Percentiles rank a stretch among this genome's conserved stretches.
These are phyloP conservation scores for Lomentospora prolificans DNA, from an alignment of 2,329 filamentous ascomycete species.

Conservation along the genomic window DNA sequence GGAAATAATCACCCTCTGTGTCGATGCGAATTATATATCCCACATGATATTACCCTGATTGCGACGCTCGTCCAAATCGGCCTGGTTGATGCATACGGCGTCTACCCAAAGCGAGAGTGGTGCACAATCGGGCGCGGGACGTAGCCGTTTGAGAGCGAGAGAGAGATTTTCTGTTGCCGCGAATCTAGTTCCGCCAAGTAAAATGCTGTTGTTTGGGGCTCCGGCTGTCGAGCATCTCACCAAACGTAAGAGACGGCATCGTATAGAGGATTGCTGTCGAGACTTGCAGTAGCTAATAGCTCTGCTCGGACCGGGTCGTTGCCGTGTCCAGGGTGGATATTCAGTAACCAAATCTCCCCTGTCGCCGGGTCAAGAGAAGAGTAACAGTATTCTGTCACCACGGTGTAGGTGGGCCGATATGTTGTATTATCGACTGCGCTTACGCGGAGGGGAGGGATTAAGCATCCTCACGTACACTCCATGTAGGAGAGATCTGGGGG, in stretches of 20 bases:
- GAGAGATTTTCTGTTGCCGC: neutral
- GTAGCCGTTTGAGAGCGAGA: neutral
- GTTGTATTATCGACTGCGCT: too few species aligned
- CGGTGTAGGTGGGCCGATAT: too few species aligned
- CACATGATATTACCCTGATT: neutral
- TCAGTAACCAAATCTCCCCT: neutral
- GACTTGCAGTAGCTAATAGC: neutral
- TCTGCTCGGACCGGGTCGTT: neutral
- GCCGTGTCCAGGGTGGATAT: neutral
- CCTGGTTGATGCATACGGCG: neutral
- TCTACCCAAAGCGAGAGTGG: neutral
- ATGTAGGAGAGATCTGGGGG: too few species aligned
- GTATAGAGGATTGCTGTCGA: neutral
- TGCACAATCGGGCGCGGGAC: neutral
- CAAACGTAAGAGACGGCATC: neutral
- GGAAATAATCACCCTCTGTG: neutral
- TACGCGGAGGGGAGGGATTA: too few species aligned
- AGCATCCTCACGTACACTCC: too few species aligned
- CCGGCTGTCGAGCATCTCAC: neutral
- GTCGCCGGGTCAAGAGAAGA: too few species aligned
- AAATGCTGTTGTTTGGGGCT: neutral
- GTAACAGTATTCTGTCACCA: too few species aligned
- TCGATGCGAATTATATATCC: neutral
- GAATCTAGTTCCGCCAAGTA: neutral
- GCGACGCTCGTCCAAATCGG: neutral